Base-by-base conservation (phyloP, 2,329 filamentous ascomycete genomes). In the Monosporascus cannonballus region DNA sequence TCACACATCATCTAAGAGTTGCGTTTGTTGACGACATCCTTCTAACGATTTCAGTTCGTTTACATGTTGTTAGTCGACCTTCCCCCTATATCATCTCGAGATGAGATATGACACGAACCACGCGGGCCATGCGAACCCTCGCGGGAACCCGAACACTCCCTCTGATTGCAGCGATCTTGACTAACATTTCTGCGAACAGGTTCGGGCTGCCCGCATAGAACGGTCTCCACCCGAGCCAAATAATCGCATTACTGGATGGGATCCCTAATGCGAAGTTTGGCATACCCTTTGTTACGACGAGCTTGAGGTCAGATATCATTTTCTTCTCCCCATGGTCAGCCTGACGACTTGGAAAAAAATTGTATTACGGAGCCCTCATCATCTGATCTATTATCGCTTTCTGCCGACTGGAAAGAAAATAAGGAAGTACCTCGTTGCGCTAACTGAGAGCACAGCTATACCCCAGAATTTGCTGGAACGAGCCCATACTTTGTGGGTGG, bases 201-300 rank as follows among this genome's bases (percentile, higher is more conserved):
- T 73, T 73, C 70, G 67, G 72, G 72, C 63, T 71, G 68, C 65
- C 67, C 70, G 71, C 73, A 74, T 72, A 66, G 62, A 66, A 64
- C 62, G 58, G 61, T 52, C 62, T 65, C 63, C 65, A 68, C 69
- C 67, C 63, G 58, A 50, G 59, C 55, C 56, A 56, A 56, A 55
- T 51, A 64, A 59, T 51, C 47, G 34, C 39, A 51, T 50, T 45
- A 53, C 49, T 54, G 38, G 15, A 53, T 53, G 49, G 54, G 49
- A 50, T 34, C 30, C 53, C 55, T 47, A 51, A 47, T 47, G 53
- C 56, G 61, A 61, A 56, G 59, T 61, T 49, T 51, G 48, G 34
- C 27, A 46, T 24, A 34, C 52, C 50, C 51, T 51, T 61, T 56
- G 49, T 52, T 44, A 36, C 2, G 1, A n/a, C 46, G 51, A 46